phyloP scores from a whole-genome alignment of 2,329 filamentous ascomycete genomes.

The Venturia oleaginea region DNA sequence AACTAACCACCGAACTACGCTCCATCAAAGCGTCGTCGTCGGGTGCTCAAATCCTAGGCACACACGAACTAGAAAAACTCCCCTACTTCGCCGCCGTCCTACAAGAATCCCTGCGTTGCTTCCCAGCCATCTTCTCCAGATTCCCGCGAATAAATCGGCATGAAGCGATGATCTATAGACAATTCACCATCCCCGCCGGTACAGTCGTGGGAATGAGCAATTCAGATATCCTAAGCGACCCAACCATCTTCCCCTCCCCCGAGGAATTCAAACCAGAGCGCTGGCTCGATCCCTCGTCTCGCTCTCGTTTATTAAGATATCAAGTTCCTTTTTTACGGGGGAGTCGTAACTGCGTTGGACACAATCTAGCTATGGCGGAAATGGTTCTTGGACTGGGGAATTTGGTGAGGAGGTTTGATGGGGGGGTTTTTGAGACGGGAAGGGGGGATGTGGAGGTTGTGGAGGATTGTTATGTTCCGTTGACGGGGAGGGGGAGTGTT shows the following conservation, averaged over 20 bases:
- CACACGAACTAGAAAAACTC: slow-evolving; percentile 21
- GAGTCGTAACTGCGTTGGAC: slow-evolving; percentile 56
- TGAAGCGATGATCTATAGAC: slow-evolving; percentile 15
- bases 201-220: slow-evolving; percentile 16
- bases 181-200: slow-evolving; percentile 14
- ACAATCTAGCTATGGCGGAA: slow-evolving; percentile 40
- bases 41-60: not conserved
- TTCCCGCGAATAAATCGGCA: slow-evolving; percentile 19
- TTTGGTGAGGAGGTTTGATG: slow-evolving; percentile 6
- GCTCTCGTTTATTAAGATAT: slow-evolving; percentile 31
- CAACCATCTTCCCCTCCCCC: slow-evolving; percentile 14
- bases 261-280: slow-evolving; percentile 36
- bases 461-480: slow-evolving; percentile 12
- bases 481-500: not conserved
- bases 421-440: slow-evolving; percentile 11
- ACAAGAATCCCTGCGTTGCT: slow-evolving; percentile 24
- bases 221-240: slow-evolving; percentile 25
- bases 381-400: slow-evolving; percentile 12
- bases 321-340: slow-evolving; percentile 59
- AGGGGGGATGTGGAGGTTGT: slow-evolving; percentile 10
- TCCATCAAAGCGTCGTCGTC: not conserved
- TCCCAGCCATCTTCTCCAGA: slow-evolving; percentile 21
- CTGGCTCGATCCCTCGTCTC: slow-evolving; percentile 35
- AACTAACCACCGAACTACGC: not conserved
- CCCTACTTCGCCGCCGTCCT: slow-evolving; percentile 27